Base-by-base conservation (phyloP, 2,329 filamentous ascomycete genomes). In the Talaromyces piceae region DNA sequence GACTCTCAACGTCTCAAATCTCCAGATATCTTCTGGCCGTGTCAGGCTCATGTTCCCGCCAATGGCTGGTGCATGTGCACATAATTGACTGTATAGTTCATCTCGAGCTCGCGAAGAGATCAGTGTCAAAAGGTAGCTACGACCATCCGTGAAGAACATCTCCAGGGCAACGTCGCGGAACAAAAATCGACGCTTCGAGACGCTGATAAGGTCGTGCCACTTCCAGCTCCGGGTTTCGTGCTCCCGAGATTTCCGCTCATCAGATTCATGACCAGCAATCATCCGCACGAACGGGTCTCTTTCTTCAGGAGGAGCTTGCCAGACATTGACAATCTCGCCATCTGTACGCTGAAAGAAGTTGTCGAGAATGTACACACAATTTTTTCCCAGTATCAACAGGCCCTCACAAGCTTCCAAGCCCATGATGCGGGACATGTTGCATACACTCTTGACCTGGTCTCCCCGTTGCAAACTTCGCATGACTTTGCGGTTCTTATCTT, bases 401-500 rank as follows among this genome's bases (percentile, higher is more conserved):
- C 93, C 93, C 66, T 98, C 94, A 55, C 88, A 89, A 7, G 91
- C 91, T 64, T 98, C 93, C 3, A 98, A 77, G 8, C 93, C 93
- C 27, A 95, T 84, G 50, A 98, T 91, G 9, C 93, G 85, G 13
- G 93, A 97, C 46, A 97, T 85, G 60, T 98, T 98, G 75, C 89
- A 95, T 1, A 96, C 89, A 51, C 88, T 87, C 65, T 96, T 88
- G 2, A 98, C 91, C 51, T 91, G 82, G 61, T 98, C 93, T 4
- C 91, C 90, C 11, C 87, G 86, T 59, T 95, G 86, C 9, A 98
- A 77, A 56, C 89, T 91, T 47, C 93, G 82, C 89, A 97, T 94
- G 41, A 98, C 91, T 68, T 96, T 96, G 41, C 94, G 82, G 63
- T 98, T 97, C 73, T 96, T 97, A 68, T 98, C 94, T 68, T 98